Evolutionary conservation across 139 green algal genomes (phyloP).

Genomic region (Volvox reticuliferus): DNA sequence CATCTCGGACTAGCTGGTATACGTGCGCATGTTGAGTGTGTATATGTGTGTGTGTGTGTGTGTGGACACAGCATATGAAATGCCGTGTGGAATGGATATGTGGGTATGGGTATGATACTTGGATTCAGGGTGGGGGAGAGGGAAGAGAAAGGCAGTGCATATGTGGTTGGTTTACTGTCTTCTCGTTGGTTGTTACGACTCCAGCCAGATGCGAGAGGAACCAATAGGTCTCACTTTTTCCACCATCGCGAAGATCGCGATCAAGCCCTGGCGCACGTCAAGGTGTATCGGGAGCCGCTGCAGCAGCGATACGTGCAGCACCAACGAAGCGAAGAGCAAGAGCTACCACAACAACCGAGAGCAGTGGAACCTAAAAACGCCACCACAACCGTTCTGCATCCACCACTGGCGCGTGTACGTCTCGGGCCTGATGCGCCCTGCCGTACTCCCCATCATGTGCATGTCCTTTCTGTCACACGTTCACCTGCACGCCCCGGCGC

Average conservation of each 20-base stretch:
- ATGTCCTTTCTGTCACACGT: slow-evolving; percentile 1
- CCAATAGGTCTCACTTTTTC: too few relatives aligned
- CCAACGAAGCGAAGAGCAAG: neutral
- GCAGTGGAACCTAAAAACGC: neutral
- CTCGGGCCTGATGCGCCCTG: neutral
- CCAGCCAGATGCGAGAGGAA: too few relatives aligned
- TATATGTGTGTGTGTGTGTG: too few relatives aligned
- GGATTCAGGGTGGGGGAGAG: too few relatives aligned
- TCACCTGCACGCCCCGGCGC: neutral
- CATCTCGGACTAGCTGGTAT: too few relatives aligned
- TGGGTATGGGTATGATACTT: too few relatives aligned
- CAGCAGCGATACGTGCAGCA: slow-evolving; percentile 21
- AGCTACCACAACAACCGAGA: neutral
- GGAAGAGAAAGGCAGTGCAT: too few relatives aligned
- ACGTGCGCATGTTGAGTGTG: too few relatives aligned
- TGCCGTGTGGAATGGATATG: too few relatives aligned
- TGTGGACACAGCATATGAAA: too few relatives aligned
- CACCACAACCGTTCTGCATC: neutral
- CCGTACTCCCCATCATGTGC: neutral
- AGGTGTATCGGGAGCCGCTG: slow-evolving; percentile 88
- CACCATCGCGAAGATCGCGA: slow-evolving; percentile 78
- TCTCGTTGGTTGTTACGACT: too few relatives aligned
- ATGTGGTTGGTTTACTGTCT: too few relatives aligned
- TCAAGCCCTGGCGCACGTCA: slow-evolving; percentile 85
- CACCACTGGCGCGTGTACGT: slow-evolving; percentile 26